Evolutionary conservation across 768 basidiomycete genomes (phyloP).

Genomic region (Tricholoma sp.): DNA sequence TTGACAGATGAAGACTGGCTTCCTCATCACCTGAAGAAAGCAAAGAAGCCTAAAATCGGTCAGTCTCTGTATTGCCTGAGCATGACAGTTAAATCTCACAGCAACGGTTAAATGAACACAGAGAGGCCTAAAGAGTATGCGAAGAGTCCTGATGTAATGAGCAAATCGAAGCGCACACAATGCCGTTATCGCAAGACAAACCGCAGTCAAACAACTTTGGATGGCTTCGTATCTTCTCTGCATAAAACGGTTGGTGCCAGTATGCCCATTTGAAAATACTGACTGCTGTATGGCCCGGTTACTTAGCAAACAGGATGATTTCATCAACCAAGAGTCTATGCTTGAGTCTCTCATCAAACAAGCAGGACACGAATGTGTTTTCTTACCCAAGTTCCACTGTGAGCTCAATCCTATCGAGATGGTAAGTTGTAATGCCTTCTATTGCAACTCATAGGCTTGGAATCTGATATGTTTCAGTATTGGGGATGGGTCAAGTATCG

Average conservation of each 20-base stretch:
- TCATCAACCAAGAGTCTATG: too few species aligned
- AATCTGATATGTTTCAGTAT: too few species aligned
- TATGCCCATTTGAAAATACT: too few species aligned
- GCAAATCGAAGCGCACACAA: constrained; percentile 1
- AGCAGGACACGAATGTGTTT: too few species aligned
- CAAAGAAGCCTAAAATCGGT: not conserved
- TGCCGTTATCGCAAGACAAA: not conserved
- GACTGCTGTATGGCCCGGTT: too few species aligned
- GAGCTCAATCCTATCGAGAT: too few species aligned
- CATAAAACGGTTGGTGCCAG: not conserved
- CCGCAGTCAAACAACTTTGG: not conserved
- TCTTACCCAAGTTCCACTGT: too few species aligned
- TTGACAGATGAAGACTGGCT: constrained; percentile 5
- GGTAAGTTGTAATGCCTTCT: too few species aligned
- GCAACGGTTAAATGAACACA: not conserved
- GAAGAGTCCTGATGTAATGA: constrained; percentile 7
- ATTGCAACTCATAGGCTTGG: too few species aligned
- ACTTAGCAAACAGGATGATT: too few species aligned
- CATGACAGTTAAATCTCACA: not conserved
- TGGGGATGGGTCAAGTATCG: too few species aligned
- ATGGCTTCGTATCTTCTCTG: not conserved
- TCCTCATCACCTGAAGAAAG: constrained; percentile 2
- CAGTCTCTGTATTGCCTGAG: not conserved
- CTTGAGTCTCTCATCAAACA: too few species aligned
- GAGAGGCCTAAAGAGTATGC: constrained; percentile 2